These are phyloP conservation scores for Berkeleyomyces rouxiae DNA, from an alignment of 2,329 filamentous ascomycete species.

Conservation along the genomic window DNA sequence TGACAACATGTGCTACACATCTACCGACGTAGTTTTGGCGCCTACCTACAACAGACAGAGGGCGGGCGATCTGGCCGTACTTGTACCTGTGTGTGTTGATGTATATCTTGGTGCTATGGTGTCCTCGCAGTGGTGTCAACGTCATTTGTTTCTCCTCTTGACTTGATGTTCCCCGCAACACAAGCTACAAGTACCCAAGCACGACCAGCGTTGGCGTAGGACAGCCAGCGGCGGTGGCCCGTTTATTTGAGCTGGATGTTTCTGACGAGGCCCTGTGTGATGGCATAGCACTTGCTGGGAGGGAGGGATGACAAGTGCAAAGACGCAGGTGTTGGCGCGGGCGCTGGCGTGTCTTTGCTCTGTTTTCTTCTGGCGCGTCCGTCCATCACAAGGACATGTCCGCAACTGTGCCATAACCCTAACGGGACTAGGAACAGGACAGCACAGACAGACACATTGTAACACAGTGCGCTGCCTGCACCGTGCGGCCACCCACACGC, in stretches of 20 bases:
- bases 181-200: background rate
- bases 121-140: background rate
- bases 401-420: background rate
- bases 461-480: background rate
- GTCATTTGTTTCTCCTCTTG: slow-evolving; percentile 2
- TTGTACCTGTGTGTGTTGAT: too few relatives aligned
- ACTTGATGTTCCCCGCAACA: background rate
- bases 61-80: too few relatives aligned
- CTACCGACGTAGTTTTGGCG: too few relatives aligned
- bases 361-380: background rate
- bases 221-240: too few relatives aligned
- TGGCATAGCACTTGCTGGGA: too few relatives aligned
- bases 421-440: background rate
- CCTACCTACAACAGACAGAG: too few relatives aligned
- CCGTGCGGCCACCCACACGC: background rate
- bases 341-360: too few relatives aligned
- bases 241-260: too few relatives aligned
- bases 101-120: too few relatives aligned
- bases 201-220: too few relatives aligned
- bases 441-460: background rate
- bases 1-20: too few relatives aligned
- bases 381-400: background rate
- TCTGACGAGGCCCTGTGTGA: too few relatives aligned
- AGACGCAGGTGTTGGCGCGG: background rate
- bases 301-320: background rate